Conservation (phyloP, 257 asterid species). For the Penstemon barbatus region DNA sequence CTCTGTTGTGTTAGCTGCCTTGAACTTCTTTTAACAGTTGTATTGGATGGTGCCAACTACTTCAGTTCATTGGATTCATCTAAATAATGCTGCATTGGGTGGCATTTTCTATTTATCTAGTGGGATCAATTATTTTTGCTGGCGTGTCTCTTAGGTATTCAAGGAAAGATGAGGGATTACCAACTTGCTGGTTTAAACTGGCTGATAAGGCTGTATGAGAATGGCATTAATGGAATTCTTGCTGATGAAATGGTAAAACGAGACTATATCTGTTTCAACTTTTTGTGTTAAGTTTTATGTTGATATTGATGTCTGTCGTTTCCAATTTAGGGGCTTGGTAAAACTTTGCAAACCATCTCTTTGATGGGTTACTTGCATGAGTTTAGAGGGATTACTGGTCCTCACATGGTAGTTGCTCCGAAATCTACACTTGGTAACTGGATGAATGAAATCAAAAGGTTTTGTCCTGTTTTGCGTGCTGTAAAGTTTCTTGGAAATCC, state of each 20-base stretch:
- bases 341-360: slow-evolving; percentile 96
- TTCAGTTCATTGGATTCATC: neutral
- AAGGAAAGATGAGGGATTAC: slow-evolving; percentile 99
- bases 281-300: slow-evolving; percentile 7
- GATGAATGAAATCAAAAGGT: slow-evolving; percentile 98
- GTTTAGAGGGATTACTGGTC: slow-evolving; percentile 97
- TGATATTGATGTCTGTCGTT: slow-evolving; percentile 21
- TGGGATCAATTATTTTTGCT: neutral
- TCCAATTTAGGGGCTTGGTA: slow-evolving; percentile 80
- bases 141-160: slow-evolving; percentile 65
- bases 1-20: neutral
- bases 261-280: neutral
- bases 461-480: slow-evolving; percentile 90
- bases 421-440: slow-evolving; percentile 99
- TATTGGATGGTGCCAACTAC: neutral
- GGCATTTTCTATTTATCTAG: neutral
- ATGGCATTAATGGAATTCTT: slow-evolving; percentile 97
- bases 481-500: slow-evolving; percentile 97
- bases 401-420: slow-evolving; percentile 99
- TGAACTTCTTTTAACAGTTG: neutral
- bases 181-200: slow-evolving; percentile 99
- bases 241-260: slow-evolving; percentile 94
- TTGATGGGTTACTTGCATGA: slow-evolving; percentile 92
- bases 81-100: neutral
- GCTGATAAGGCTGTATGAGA: slow-evolving; percentile 93